Conservation (phyloP, 352 stramenopile genomes). For the Phytophthora ramorum region DNA sequence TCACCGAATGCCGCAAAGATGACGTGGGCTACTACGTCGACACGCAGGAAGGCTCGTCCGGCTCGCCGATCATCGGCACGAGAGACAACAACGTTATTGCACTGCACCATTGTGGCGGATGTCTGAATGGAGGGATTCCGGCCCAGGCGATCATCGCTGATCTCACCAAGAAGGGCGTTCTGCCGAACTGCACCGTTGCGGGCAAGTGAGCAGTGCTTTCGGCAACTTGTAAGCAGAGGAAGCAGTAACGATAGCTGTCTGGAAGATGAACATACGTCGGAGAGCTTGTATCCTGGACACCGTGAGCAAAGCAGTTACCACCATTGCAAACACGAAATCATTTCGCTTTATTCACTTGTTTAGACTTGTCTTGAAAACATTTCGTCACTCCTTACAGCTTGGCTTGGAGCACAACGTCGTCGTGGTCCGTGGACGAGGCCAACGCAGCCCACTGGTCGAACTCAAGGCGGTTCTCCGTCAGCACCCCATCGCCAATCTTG, state of each 20-base stretch:
- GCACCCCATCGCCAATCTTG: constrained; percentile 25
- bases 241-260: constrained; percentile 6
- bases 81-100: constrained; percentile 74
- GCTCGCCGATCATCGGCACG: constrained; percentile 62
- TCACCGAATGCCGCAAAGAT: constrained; percentile 50
- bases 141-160: constrained; percentile 57
- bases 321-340: constrained; percentile 7
- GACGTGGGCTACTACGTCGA: constrained; percentile 81
- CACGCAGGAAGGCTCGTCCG: constrained; percentile 76
- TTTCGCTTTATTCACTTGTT: constrained; percentile 26
- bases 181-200: constrained; percentile 47
- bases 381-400: constrained; percentile 25
- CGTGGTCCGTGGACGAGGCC: constrained; percentile 35
- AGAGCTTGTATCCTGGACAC: constrained; percentile 11
- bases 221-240: constrained; percentile 8
- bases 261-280: constrained; percentile 1
- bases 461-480: constrained; percentile 28
- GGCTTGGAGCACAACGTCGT: constrained; percentile 17
- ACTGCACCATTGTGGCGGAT: constrained; percentile 81
- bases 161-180: constrained; percentile 38
- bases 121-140: constrained; percentile 70
- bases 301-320: neutral
- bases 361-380: constrained; percentile 6
- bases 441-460: constrained; percentile 38
- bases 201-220: constrained; percentile 10